Conservation (phyloP, 2,329 filamentous ascomycete species). For the Verticillium zaregamsianum region DNA sequence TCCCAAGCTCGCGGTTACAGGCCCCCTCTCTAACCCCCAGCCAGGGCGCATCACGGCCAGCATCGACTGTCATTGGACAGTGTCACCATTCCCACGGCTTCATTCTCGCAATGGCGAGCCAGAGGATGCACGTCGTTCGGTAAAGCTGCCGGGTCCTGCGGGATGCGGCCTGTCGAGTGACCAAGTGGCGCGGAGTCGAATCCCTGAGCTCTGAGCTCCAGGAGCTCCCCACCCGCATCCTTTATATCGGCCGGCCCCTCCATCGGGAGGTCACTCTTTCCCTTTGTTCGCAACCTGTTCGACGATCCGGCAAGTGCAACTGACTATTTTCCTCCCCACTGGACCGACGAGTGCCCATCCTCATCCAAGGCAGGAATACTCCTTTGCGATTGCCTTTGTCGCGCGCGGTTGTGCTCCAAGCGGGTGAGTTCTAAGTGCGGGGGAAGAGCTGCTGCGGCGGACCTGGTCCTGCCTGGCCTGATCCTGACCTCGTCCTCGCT, state of each 20-base stretch:
- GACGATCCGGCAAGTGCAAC: no score
- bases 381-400: background rate
- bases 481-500: background rate
- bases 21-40: background rate
- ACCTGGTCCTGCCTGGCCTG: background rate
- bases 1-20: slow-evolving; percentile 1
- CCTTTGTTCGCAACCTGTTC: background rate
- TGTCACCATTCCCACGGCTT: background rate
- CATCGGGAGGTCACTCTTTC: background rate
- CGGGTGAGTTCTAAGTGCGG: background rate
- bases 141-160: background rate
- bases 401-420: background rate
- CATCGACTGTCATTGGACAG: background rate
- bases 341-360: no score
- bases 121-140: background rate
- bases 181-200: background rate
- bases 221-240: background rate
- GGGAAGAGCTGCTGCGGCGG: background rate
- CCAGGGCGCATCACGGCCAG: background rate
- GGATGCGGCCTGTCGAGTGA: background rate
- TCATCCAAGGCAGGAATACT: background rate
- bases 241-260: background rate
- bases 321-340: no score
- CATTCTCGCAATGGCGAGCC: background rate
- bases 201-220: background rate